Evolutionary conservation across 805 yeast species (phyloP), one percentile per base, ranked within the genome.

Genomic region (Pichia pseudocactophila): DNA sequence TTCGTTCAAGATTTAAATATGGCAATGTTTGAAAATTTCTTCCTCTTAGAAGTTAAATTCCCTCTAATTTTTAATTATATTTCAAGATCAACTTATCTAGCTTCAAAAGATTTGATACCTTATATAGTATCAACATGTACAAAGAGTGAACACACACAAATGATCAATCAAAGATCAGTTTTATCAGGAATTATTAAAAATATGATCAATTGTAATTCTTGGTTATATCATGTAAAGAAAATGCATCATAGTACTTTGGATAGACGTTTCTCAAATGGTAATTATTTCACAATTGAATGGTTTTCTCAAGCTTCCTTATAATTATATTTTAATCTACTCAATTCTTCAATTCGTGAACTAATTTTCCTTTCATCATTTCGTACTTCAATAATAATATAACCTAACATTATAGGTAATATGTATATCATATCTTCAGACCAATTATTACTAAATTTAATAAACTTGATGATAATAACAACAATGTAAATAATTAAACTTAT

Each of bases 241-340:
- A 32, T 31, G 22, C 43, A 45, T 10, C 7, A 44, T 25, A 34
- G 39, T 11, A 42, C 46, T 36, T 45, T 45, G 17, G 33, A 46
- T 11, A 44, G 40, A 7, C 33, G 34, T 11, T 18, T 41, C 16
- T 37, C 36, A 5, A 43, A 33, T 3, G 31, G 22, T 13, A 42
- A 44, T 36, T 18, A 36, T n/a, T 35, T 39, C 13, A 17, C 36
- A 16, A 44, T 44, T 26, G 33, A 42, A 11, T 48, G 39, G 36
- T 16, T 57, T 50, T 40, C 48, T 52, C 53, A 61, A 20, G 63
- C 66, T 25, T 55, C 59, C 40, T 59, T 61, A 41, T 59, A 61
- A 40, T 54, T 35, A 42, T 62, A 61, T 39, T 48, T 57, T 36
- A 54, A 19, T 22, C 39, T 49, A 26, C 56, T 55, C 30, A 62